Percentiles rank a stretch among this genome's conserved stretches.
Conservation (phyloP, 257 asterid genomes). For the Lycium barbarum region DNA sequence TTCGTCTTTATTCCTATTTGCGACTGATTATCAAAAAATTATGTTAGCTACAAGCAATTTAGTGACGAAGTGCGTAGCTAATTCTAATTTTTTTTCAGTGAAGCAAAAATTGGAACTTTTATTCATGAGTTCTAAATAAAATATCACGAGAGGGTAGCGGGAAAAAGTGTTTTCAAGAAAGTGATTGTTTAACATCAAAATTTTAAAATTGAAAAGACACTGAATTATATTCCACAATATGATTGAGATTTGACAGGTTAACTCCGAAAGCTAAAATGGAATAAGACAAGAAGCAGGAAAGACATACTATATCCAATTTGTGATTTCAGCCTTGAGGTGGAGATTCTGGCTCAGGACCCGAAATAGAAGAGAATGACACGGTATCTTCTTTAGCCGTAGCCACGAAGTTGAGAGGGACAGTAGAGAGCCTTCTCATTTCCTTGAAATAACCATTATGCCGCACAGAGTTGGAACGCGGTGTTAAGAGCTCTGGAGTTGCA, state of each 20-base stretch:
- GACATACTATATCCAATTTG: slow-evolving; percentile 43
- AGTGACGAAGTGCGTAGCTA: too few species aligned
- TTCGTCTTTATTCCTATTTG: too few species aligned
- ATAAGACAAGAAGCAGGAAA: neutral
- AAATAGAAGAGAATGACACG: slow-evolving; percentile 83
- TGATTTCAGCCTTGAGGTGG: slow-evolving; percentile 64
- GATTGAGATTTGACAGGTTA: neutral
- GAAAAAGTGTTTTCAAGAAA: neutral
- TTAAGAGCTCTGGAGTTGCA: slow-evolving; percentile 69
- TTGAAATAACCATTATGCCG: slow-evolving; percentile 71
- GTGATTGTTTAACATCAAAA: neutral
- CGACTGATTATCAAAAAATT: too few species aligned
- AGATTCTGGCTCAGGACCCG: slow-evolving; percentile 93
- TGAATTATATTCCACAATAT: neutral
- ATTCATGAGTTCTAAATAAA: neutral
- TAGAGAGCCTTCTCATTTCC: slow-evolving; percentile 86
- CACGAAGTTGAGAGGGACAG: slow-evolving; percentile 79
- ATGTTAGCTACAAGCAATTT: too few species aligned
- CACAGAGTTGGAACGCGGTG: slow-evolving; percentile 83
- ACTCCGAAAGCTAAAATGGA: neutral
- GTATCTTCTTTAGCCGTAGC: slow-evolving; percentile 84
- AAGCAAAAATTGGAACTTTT: neutral
- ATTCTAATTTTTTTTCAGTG: too few species aligned
- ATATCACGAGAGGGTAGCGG: neutral
- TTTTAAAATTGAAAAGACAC: neutral